phyloP scores from a whole-genome alignment of 805 yeast genomes.

The Lipomyces yamanashiensis region DNA sequence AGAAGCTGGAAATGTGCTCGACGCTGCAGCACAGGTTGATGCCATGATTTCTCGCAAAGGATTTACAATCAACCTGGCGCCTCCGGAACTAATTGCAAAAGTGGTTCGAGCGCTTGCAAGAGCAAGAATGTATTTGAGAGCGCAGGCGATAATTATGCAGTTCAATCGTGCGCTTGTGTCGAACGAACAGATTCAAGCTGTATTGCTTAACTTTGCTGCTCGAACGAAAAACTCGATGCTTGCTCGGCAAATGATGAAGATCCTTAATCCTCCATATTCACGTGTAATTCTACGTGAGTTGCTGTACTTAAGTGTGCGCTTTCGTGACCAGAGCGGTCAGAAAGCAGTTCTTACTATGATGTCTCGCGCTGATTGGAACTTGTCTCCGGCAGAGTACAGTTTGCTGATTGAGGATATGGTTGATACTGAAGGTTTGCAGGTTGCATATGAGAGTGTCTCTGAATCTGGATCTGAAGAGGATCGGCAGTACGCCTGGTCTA shows the following conservation, averaged over 20 bases:
- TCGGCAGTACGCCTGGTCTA: slow-evolving; percentile 18
- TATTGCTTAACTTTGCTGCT: slow-evolving; percentile 25
- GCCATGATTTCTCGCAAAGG: slow-evolving; percentile 7
- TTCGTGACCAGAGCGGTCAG: slow-evolving; percentile 1
- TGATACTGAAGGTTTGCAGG: slow-evolving; percentile 11
- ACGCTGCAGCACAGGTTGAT: slow-evolving; percentile 17
- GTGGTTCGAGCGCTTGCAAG: slow-evolving; percentile 15
- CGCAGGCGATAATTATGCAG: slow-evolving; percentile 17
- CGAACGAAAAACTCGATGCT: slow-evolving; percentile 21
- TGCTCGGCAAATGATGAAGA: slow-evolving; percentile 16
- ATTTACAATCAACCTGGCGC: slow-evolving; percentile 15
- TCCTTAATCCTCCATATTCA: slow-evolving; percentile 13
- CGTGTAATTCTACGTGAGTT: slow-evolving; percentile 21
- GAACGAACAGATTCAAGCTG: slow-evolving; percentile 14
- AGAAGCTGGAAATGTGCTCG: slow-evolving; percentile 7
- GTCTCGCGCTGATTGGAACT: not conserved
- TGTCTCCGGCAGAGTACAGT: slow-evolving; percentile 22
- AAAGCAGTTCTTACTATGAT: slow-evolving; percentile 2
- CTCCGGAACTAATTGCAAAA: slow-evolving; percentile 20
- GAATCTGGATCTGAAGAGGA: not conserved
- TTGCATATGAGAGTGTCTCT: not conserved
- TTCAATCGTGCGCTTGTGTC: slow-evolving; percentile 12
- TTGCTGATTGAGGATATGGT: slow-evolving; percentile 16
- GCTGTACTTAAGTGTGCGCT: slow-evolving; percentile 10
- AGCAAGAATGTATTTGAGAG: not conserved